Evolutionary conservation across 192 early-diverging fungal genomes (phyloP), one percentile per base, ranked within the genome.

Genomic region (Backusella luteola): DNA sequence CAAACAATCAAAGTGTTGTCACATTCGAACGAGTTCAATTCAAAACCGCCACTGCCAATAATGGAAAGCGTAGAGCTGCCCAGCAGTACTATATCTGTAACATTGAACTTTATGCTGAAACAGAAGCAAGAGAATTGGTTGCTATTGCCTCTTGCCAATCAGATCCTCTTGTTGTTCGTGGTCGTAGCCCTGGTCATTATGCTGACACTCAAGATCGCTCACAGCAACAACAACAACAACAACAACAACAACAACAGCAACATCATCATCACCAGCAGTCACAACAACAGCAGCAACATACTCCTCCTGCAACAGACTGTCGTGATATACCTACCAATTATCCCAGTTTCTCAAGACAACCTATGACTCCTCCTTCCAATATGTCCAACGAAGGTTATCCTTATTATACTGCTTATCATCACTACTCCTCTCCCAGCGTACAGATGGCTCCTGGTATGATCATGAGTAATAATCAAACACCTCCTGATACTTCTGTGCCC

Each of bases 11-110:
- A 66, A 83, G 78, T 44, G 78, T 88, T 0, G 92, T 89, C 0
- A 92, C 93, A 34, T 98, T 94, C 79, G 95, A 98, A 67, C 88
- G 96, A 11, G 83, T 98, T 17, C 96, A 98, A 85, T 98, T 98
- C 89, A 97, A 97, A 79, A 89, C 91, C 0, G 96, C 96, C 29
- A 98, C 96, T 0, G 93, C 94, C 36, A 98, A 97, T 82, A 97
- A 96, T 77, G 94, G 94, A 59, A 93, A 94, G 78, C 88, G 95
- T 42, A 84, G 92, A 19, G 94, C 93, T n/a, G 93, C 95, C 1
- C 96, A 98, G 80, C 96, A 98, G 81, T 96, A 94, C 82, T 94
- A 95, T 78, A 81, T 89, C 34, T 81, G 97, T 32, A 78, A 86
- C 23, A 86, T 94, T 0, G 90, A 93, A 59, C 81, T 97, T 29